Conservation (phyloP, 805 yeast genomes). For the Lipomyces oligophaga region DNA sequence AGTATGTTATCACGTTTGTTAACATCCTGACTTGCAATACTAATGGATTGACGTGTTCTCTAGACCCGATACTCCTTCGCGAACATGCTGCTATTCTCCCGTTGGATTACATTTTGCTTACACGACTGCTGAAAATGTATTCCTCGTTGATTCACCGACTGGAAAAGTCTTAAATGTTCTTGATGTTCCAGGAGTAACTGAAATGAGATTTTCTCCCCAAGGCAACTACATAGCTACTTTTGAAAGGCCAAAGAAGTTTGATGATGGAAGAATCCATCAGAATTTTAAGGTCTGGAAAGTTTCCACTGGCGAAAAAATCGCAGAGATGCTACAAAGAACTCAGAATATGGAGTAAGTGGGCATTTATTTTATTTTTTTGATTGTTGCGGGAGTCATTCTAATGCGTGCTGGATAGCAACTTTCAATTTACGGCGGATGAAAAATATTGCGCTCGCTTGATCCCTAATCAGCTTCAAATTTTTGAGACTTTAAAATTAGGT, state of each 20-base stretch:
- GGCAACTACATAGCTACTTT: slow-evolving; percentile 82
- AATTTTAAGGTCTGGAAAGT: slow-evolving; percentile 77
- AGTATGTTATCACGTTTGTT: slow-evolving; percentile 30
- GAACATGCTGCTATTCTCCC: slow-evolving; percentile 62
- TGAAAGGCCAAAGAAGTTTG: slow-evolving; percentile 76
- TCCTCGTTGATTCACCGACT: slow-evolving; percentile 53
- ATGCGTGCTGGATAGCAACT: slow-evolving; percentile 35
- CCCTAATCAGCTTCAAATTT: slow-evolving; percentile 64
- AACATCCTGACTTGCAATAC: slow-evolving; percentile 4
- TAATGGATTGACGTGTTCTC: slow-evolving; percentile 41
- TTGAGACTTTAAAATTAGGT: slow-evolving; percentile 45
- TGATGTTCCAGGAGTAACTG: slow-evolving; percentile 65
- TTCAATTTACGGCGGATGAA: slow-evolving; percentile 87
- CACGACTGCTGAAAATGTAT: slow-evolving; percentile 60
- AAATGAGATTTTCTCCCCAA: slow-evolving; percentile 80
- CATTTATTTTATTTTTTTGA: not conserved
- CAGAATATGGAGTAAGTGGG: slow-evolving; percentile 50
- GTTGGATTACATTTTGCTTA: slow-evolving; percentile 68
- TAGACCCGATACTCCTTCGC: too few relatives aligned
- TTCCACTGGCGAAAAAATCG: slow-evolving; percentile 46
- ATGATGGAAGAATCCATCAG: slow-evolving; percentile 56
- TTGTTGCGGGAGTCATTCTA: not conserved
- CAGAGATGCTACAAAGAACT: slow-evolving; percentile 68
- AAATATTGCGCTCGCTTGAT: slow-evolving; percentile 58
- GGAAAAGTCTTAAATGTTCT: slow-evolving; percentile 49